phyloP scores from a whole-genome alignment of 345 rosid genomes.

The Ricinus communis region DNA sequence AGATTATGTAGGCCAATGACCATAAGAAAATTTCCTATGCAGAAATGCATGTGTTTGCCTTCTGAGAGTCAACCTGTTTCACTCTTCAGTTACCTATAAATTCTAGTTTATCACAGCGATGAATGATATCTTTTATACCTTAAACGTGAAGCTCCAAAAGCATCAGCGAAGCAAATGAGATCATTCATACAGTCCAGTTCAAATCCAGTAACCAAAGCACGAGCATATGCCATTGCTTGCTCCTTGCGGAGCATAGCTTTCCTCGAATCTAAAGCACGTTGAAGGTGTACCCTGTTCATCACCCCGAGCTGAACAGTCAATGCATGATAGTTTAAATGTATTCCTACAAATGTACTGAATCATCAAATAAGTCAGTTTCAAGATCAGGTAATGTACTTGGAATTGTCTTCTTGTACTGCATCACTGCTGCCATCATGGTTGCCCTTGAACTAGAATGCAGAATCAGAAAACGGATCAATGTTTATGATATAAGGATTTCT shows the following conservation, averaged over 20 bases:
- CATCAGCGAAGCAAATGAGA: constrained; percentile 78
- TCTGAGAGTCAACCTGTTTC: no score
- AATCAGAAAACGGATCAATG: constrained; percentile 15
- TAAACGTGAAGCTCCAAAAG: constrained; percentile 91
- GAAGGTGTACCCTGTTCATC: constrained; percentile 76
- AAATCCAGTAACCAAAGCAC: constrained; percentile 88
- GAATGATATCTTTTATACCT: constrained; percentile 40
- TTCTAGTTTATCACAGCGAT: neutral
- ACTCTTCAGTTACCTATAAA: neutral
- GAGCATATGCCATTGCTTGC: constrained; percentile 98
- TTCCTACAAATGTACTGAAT: constrained; percentile 5
- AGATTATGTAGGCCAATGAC: neutral
- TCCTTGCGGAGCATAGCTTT: constrained; percentile 81
- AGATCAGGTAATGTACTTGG: constrained; percentile 53
- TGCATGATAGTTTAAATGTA: constrained; percentile 11
- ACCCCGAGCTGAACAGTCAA: constrained; percentile 27
- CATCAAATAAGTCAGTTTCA: constrained; percentile 3
- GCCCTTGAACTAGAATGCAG: constrained; percentile 38
- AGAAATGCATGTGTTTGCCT: no score
- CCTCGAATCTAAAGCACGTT: constrained; percentile 76
- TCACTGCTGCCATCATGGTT: constrained; percentile 45
- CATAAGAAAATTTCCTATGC: no score
- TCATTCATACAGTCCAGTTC: constrained; percentile 67
- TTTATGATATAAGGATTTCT: constrained; percentile 16
- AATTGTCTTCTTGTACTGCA: constrained; percentile 61